Base-by-base conservation (phyloP, 169 alveolate species). In the Cryptosporidium viatorum region DNA sequence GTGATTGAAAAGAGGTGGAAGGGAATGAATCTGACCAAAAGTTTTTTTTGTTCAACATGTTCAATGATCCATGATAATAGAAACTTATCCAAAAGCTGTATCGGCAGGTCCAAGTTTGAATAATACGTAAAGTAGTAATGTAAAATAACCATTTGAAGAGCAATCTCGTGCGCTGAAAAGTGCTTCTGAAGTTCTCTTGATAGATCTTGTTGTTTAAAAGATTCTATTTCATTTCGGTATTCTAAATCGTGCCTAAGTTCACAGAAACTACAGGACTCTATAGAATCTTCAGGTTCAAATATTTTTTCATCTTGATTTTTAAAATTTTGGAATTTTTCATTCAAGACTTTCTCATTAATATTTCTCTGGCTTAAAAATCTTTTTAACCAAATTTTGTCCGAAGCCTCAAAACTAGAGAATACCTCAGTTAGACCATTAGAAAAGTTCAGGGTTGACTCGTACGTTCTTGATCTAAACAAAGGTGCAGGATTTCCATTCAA, bases 391-490 rank as follows among this genome's bases (percentile, higher is more conserved):
- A 73, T 35, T 0, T 58, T 39, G 58, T 55, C 70, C 5, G 84
- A 45, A 45, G 37, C 62, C 18, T 41, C 65, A 69, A 69, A 69
- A 14, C 43, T 73, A 4, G 55, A 33, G 31, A 37, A 65, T 37
- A 10, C 51, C 12, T 50, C 16, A 35, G 39, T 55, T 45, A 3
- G 18, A 7, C 41, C 41, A 31, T 59, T 73, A 16, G 62, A 35
- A 58, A 55, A 33, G n/a, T 50, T 73, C 16, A 52, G 14, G 35
- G 86, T 59, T 8, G 86, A 73, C 16, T 73, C 86, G 51, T 73
- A 73, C 14, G 86, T 73, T 51, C 86, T 73, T 73, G 86, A 73
- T 73, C 86, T 73, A 55, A 73, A 73, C n/a, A 73, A 58, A 8
- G 39, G 62, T 12, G 5, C 55, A 3, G 86, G 43, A 41, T 31